Conservation (phyloP, 164 flowering plant genomes). For the Chimonanthus salicifolius region DNA sequence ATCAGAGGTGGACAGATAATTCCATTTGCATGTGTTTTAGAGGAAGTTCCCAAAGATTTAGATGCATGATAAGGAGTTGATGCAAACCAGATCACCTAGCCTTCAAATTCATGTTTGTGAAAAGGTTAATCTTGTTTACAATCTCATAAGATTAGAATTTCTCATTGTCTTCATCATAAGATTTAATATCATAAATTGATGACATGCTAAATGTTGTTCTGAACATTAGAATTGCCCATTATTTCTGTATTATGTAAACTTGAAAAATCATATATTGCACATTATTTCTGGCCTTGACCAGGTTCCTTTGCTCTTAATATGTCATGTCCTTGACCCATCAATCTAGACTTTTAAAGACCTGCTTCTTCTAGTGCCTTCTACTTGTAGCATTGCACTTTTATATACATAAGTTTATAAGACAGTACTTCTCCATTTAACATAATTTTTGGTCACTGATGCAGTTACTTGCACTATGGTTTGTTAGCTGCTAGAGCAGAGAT, state of each 20-base stretch:
- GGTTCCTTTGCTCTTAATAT: too few species aligned
- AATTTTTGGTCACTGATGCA: constrained; percentile 22
- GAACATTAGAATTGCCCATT: background rate
- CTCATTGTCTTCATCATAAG: background rate
- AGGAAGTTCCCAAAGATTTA: background rate
- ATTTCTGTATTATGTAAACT: too few species aligned
- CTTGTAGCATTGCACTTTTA: too few species aligned
- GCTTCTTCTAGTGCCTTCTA: too few species aligned
- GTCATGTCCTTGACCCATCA: too few species aligned
- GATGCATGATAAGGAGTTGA: background rate
- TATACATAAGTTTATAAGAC: background rate
- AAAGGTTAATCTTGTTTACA: background rate
- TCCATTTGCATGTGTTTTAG: background rate
- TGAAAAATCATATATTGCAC: background rate
- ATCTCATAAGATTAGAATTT: background rate
- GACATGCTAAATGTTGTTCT: background rate
- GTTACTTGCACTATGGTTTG: constrained; percentile 91
- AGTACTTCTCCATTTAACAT: background rate
- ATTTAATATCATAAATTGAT: too few species aligned
- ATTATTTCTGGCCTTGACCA: background rate
- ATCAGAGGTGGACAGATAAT: background rate
- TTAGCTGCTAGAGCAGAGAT: constrained; percentile 97
- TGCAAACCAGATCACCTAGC: background rate
- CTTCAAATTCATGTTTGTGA: background rate
- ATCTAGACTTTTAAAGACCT: too few species aligned